Conservation (phyloP, 2,329 filamentous ascomycete genomes). For the Colletotrichum neosansevieriae region DNA sequence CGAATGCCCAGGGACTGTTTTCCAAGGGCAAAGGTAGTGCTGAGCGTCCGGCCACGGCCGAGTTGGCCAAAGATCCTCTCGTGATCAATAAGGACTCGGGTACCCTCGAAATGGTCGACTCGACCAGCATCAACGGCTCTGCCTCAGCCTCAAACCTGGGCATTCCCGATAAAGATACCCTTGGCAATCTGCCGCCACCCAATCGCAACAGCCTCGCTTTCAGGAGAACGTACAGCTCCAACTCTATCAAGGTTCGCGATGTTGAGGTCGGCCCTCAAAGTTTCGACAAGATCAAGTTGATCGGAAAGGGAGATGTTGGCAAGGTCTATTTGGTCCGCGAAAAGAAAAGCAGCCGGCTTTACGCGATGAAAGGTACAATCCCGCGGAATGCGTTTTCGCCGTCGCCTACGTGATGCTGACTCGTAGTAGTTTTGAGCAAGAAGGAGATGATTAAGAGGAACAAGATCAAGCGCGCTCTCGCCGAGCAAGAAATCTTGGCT, state of each 20-base stretch:
- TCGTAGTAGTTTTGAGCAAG: constrained; percentile 86
- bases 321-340: constrained; percentile 98
- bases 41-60: constrained; percentile 84
- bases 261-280: constrained; percentile 95
- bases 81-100: constrained; percentile 66
- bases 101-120: constrained; percentile 60
- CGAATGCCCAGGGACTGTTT: constrained; percentile 96
- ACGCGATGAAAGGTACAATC: constrained; percentile 94
- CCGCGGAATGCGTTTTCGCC: not conserved
- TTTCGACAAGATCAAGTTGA: constrained; percentile 99
- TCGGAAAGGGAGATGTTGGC: constrained; percentile 97
- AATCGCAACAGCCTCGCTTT: constrained; percentile 81
- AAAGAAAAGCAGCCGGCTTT: constrained; percentile 95
- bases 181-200: constrained; percentile 74
- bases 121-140: constrained; percentile 52
- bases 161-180: constrained; percentile 61
- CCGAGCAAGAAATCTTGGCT: constrained; percentile 96
- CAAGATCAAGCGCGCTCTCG: constrained; percentile 98
- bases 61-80: constrained; percentile 86
- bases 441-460: constrained; percentile 99
- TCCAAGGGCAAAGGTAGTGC: constrained; percentile 67
- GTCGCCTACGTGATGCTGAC: constrained; percentile 50
- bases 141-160: constrained; percentile 44
- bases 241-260: constrained; percentile 98
- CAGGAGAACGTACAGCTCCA: constrained; percentile 96